These are phyloP conservation scores for Medicago ruthenica DNA, from an alignment of 306 rosid genomes.

Conservation along the genomic window DNA sequence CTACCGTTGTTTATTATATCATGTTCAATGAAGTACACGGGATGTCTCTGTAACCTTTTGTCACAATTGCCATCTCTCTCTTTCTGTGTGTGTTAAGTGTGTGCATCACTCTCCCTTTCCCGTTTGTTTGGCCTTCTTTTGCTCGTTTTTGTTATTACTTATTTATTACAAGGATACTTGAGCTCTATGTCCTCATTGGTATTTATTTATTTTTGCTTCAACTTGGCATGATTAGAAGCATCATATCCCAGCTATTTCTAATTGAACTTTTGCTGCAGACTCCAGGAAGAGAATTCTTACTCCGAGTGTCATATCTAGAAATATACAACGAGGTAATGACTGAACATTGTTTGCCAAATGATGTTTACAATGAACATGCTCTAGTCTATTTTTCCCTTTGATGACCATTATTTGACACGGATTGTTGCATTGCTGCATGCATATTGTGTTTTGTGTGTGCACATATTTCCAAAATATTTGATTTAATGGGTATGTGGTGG, in stretches of 20 bases:
- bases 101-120: not conserved
- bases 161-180: constrained; percentile 13
- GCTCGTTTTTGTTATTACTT: constrained; percentile 20
- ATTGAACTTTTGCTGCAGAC: constrained; percentile 67
- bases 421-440: constrained; percentile 19
- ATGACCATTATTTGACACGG: not conserved
- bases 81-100: not conserved
- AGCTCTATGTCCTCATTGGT: constrained; percentile 28
- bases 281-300: constrained; percentile 98
- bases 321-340: constrained; percentile 90
- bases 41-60: not conserved
- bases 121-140: not conserved
- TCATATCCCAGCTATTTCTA: constrained; percentile 32
- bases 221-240: constrained; percentile 37
- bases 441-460: not conserved
- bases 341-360: constrained; percentile 15
- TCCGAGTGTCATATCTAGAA: constrained; percentile 95
- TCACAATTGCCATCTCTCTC: constrained; percentile 6
- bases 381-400: not conserved
- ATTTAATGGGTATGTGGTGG: constrained; percentile 33
- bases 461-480: constrained; percentile 5
- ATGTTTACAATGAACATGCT: constrained; percentile 11
- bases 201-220: constrained; percentile 32
- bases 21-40: not conserved
- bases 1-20: constrained; percentile 27